Evolutionary conservation across 2,329 filamentous ascomycete genomes (phyloP).

Genomic region (Pseudofabraea citricarpa): DNA sequence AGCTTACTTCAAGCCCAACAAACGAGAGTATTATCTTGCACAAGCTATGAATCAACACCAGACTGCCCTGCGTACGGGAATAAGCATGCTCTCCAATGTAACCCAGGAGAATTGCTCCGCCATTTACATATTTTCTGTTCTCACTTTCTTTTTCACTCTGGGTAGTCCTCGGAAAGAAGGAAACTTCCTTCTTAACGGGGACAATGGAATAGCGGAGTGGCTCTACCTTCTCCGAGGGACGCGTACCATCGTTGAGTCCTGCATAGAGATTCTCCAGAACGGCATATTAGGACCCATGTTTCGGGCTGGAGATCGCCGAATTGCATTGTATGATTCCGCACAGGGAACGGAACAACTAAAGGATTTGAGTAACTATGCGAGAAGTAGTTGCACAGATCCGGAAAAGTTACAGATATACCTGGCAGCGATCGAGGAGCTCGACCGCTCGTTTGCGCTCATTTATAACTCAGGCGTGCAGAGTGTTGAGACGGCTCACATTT

Average conservation of each 20-base stretch:
- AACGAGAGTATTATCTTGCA: slow-evolving; percentile 30
- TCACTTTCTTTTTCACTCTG: slow-evolving; percentile 30
- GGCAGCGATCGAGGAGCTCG: slow-evolving; percentile 26
- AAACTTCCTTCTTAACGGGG: slow-evolving; percentile 27
- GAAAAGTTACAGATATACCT: slow-evolving; percentile 19
- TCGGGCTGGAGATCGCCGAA: slow-evolving; percentile 13
- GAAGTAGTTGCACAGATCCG: slow-evolving; percentile 13
- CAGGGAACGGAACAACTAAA: slow-evolving; percentile 9
- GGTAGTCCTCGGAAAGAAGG: slow-evolving; percentile 24
- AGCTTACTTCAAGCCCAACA: slow-evolving; percentile 30
- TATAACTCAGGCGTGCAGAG: slow-evolving; percentile 9
- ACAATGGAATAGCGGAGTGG: slow-evolving; percentile 28
- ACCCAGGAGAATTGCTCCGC: slow-evolving; percentile 23
- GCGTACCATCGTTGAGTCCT: slow-evolving; percentile 22
- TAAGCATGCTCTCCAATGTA: slow-evolving; percentile 24
- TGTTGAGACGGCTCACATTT: slow-evolving; percentile 31
- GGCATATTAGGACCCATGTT: slow-evolving; percentile 17
- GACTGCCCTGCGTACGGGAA: slow-evolving; percentile 14
- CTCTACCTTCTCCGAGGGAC: slow-evolving; percentile 28
- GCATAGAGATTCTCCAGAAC: slow-evolving; percentile 11
- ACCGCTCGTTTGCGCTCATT: slow-evolving; percentile 22
- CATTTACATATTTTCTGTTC: slow-evolving; percentile 29
- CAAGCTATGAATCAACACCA: slow-evolving; percentile 29
- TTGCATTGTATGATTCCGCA: slow-evolving; percentile 5
- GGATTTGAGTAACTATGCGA: slow-evolving; percentile 15